Evolutionary conservation across 495 filamentous ascomycete genomes (phyloP).

Genomic region (Niebla homalea): DNA sequence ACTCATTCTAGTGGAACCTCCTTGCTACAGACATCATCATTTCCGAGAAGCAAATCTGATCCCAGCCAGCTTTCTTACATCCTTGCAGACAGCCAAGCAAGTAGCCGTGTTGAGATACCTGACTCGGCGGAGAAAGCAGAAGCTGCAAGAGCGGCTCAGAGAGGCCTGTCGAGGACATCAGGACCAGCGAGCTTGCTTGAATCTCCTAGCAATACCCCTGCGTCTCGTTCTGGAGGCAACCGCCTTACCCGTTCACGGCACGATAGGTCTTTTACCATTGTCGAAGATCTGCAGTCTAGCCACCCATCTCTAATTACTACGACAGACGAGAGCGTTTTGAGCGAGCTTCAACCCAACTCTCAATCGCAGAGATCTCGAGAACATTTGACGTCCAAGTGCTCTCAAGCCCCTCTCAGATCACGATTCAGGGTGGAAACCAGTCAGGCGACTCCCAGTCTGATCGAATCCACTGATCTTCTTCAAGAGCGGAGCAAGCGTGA

Average conservation of each 20-base stretch:
- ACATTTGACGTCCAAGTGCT: not conserved
- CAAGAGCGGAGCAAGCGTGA: not conserved
- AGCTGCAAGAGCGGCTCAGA: no score
- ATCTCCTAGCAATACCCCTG: no score
- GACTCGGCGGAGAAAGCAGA: not conserved
- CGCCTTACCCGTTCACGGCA: no score
- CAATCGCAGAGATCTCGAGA: not conserved
- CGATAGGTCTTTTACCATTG: no score
- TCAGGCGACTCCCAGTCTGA: no score
- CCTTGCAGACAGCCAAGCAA: not conserved
- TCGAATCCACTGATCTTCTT: not conserved
- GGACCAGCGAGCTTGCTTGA: no score
- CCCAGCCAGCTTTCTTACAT: not conserved
- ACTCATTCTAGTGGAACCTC: not conserved
- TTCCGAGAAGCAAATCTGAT: not conserved
- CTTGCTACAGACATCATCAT: not conserved
- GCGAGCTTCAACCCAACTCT: conserved; percentile 6
- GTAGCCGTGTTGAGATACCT: not conserved
- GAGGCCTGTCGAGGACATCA: no score
- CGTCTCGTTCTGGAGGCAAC: no score
- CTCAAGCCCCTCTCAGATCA: not conserved
- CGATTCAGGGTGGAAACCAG: no score
- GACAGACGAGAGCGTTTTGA: conserved; percentile 8
- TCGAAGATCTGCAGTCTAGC: not conserved
- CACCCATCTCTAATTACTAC: conserved; percentile 12